These are phyloP conservation scores for Penicillium steckii DNA, from an alignment of 495 filamentous ascomycete species.

Conservation along the genomic window DNA sequence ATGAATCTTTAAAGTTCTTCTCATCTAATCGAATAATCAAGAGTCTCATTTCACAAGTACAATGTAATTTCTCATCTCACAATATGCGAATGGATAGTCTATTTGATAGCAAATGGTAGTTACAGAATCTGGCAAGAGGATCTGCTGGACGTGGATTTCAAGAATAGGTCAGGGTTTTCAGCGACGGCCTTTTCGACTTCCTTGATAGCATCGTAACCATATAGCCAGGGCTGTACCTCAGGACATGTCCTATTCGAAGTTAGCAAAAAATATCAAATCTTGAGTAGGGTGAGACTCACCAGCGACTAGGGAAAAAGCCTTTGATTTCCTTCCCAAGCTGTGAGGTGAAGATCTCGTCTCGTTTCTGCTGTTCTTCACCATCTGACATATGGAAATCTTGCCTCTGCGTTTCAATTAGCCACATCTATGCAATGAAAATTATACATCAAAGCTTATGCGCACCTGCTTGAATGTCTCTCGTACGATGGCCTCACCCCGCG, in stretches of 20 bases:
- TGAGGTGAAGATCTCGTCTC: conserved; percentile 49
- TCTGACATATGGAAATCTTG: conserved; percentile 60
- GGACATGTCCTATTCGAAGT: conserved; percentile 49
- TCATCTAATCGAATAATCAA: too few species aligned
- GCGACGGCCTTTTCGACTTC: conserved; percentile 54
- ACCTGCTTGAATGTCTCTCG: conserved; percentile 49
- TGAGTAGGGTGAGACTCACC: conserved; percentile 25
- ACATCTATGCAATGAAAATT: too few species aligned
- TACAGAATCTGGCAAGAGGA: conserved; percentile 9
- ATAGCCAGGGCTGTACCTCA: conserved; percentile 58
- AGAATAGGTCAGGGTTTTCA: conserved; percentile 31
- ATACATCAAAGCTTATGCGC: too few species aligned
- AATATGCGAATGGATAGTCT: neutral
- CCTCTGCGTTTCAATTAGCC: conserved; percentile 31
- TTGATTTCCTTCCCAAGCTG: conserved; percentile 40
- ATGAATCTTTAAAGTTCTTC: too few species aligned
- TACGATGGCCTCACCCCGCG: conserved; percentile 56
- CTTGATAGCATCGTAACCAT: conserved; percentile 59
- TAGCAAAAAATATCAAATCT: neutral
- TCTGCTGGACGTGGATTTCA: neutral
- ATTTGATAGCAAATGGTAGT: neutral
- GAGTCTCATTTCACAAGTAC: neutral
- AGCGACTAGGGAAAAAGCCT: conserved; percentile 56
- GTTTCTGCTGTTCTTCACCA: conserved; percentile 51
- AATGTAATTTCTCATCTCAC: neutral